Evolutionary conservation across 306 rosid genomes (phyloP), one percentile per base, ranked within the genome.

Genomic region (Vigna trinervia): DNA sequence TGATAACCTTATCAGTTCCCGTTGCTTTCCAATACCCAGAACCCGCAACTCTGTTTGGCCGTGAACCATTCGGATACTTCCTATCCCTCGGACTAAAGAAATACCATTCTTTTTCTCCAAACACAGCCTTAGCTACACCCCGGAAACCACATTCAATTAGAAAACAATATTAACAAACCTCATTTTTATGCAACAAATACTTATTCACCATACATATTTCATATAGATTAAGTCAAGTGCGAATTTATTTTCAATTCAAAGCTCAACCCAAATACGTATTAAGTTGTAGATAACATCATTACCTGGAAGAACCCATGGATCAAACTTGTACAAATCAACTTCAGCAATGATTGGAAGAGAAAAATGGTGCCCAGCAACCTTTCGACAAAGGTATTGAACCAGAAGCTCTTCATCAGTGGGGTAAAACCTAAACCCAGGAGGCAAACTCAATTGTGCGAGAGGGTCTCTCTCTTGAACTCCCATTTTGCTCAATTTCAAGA

Each of bases 11-110:
- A 19, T 94, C 98, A 0, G 98, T 94, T 22, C 98, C 98, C 0
- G 98, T 94, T 20, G 98, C 98, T 81, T 94, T 94, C 98, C 98
- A 94, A 41, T 94, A 94, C 22, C 98, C 98, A n/a, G 96, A 74
- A 5, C 98, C 97, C 0, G 97, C 98, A 2, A 94, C 98, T 79
- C 98, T 80, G 65, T 94, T 94, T 20, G 98, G 98, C 39, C 98
- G 77, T 0, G 98, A 90, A 5, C 98, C 98, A 32, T 94, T 94
- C 0, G 98, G 98, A 38, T 94, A 94, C 59, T 94, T 94, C 15
- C 98, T 68, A 56, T 94, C 98, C 39, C 98, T 77, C 0, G 98
- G 98, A 43, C 96, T 94, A 72, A 94, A 94, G 43, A 94, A 94
- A 41, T 94, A 94, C 98, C 98, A 94, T 69, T 94, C 98, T 64